Evolutionary conservation across 208 protist genomes (phyloP).

Genomic region (Leishmania braziliensis): DNA sequence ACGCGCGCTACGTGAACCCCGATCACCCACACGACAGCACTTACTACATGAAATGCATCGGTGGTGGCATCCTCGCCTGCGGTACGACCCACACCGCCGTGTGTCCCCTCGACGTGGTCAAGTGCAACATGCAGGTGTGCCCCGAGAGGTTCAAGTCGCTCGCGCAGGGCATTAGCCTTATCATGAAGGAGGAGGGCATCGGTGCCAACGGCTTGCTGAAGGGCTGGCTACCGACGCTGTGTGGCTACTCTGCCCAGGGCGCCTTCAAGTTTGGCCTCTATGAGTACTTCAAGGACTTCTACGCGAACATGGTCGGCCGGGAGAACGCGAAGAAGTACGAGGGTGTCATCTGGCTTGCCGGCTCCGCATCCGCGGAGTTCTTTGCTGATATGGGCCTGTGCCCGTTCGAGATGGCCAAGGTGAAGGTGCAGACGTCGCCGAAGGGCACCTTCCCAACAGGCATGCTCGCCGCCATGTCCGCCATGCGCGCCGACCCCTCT

Average conservation of each 20-base stretch:
- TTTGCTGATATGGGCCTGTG: constrained; percentile 96
- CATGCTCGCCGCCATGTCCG: constrained; percentile 63
- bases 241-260: constrained; percentile 95
- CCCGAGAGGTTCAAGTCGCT: constrained; percentile 90
- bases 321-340: constrained; percentile 73
- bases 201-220: constrained; percentile 80
- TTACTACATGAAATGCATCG: constrained; percentile 94
- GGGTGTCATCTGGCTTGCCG: constrained; percentile 88
- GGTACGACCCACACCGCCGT: constrained; percentile 95
- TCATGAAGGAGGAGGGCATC: constrained; percentile 68
- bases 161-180: constrained; percentile 57
- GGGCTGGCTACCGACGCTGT: constrained; percentile 92
- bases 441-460: constrained; percentile 80
- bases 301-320: constrained; percentile 89
- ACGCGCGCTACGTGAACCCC: constrained; percentile 81
- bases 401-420: constrained; percentile 95
- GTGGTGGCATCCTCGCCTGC: constrained; percentile 94
- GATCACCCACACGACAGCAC: constrained; percentile 59
- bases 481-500: constrained; percentile 70
- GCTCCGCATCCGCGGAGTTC: constrained; percentile 96
- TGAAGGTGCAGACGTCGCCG: constrained; percentile 92
- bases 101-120: constrained; percentile 96
- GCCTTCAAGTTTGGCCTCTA: constrained; percentile 95
- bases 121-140: constrained; percentile 96
- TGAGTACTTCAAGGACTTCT: constrained; percentile 94